Base-by-base conservation (phyloP, 257 asterid genomes). In the Cynanchum wilfordii region DNA sequence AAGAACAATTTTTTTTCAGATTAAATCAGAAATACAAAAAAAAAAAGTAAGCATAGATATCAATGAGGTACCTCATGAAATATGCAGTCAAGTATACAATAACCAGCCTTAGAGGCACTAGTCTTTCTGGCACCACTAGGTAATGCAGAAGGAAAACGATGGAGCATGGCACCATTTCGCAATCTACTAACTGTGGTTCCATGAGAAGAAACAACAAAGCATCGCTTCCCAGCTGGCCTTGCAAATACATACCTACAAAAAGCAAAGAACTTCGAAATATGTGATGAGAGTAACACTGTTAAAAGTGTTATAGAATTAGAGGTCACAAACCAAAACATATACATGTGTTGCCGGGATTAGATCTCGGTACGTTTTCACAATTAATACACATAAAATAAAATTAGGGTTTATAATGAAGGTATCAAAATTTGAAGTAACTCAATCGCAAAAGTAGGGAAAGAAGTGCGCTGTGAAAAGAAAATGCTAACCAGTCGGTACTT, bases 1-100 rank as follows among this genome's bases (percentile, higher is more conserved):
- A 30, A 24, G 49, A 58, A 68, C 10, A 33, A 7, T 29, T 36
- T 22, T 2, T 64, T 36, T 19, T 17, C 7, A 7, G 25, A 17
- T 65, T 13, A 27, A 78, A 62, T 49, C 38, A 16, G 13, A 51
- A 7, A 27, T 40, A 73, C 50, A 45, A 10, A 10, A 59, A 10
- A 10, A 59, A 73, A 52, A 44, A 10, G 68, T 12, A 50, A 25
- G 57, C 52, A 57, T 40, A 47, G 74, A 72, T 20, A 50, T 30
- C 6, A 3, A 27, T 17, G 12, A 74, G 40, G 65, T 82, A 95
- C 98, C 99, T 95, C 98, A 22, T 95, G 96, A 84, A 89, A 95
- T 77, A 95, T 87, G 84, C 99, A 95, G 79, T 95, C 97, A 22
- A 95, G 96, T 71, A 95, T 89, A 76, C 96, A 95, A 71, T 90